Base-by-base conservation (phyloP, 257 asterid species). In the Thymus quinquecostatus region DNA sequence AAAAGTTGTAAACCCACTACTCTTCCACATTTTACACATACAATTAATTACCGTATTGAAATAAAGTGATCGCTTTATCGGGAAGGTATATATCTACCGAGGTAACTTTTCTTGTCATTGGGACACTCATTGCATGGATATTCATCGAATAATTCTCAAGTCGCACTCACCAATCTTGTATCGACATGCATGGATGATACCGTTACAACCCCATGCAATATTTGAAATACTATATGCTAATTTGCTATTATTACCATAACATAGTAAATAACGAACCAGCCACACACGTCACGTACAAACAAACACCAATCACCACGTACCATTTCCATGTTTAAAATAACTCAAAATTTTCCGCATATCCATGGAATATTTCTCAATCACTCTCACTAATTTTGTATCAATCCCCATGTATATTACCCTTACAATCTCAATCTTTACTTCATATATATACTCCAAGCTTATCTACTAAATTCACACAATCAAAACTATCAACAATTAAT, bases 311-410 rank as follows among this genome's bases (percentile, higher is more conserved):
- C 29, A 12, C 21, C 21, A 21, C 21, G 21, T 21, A 21, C 21
- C 21, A 21, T 21, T 30, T 4, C 76, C 59, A 69, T 13, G 51
- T 72, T 71, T 68, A 50, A 57, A 51, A 63, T 50, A 51, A 63
- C 77, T 51, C 12, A 59, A 51, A 43, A 53, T 1, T 49, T 56
- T 21, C 53, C 38, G 87, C 44, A 82, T 82, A 82, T 82, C 58
- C 87, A 58, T 51, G 40, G 87, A 77, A 83, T 83, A 83, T 83
- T 68, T 80, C 51, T 62, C 51, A 29, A 53, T 66, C 78, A 60
- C 28, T 14, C 47, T 50, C 68, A 69, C 1, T 34, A 50, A 14
- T 43, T 69, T 14, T 62, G 81, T 64, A 68, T 58, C 69, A 1
- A 45, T 76, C 33, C 21, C 2, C 60, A 30, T 45, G 54, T 7